These are phyloP conservation scores for Rhizoclosmatium sp. DNA, from an alignment of 192 early-diverging fungal species.

Conservation along the genomic window DNA sequence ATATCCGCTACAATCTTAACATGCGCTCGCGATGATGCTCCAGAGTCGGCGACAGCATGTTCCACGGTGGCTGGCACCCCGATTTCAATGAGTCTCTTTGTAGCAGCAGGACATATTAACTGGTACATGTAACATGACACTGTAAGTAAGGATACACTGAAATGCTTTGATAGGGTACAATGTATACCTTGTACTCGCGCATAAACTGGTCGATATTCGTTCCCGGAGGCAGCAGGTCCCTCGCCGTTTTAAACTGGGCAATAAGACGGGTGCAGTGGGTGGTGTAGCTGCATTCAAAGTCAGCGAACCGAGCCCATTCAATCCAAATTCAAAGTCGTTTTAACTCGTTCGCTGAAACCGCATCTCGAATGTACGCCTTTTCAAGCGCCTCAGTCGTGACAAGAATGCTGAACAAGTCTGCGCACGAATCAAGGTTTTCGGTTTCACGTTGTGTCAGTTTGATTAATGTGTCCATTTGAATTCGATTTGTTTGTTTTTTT, in stretches of 20 bases:
- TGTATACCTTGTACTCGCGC: slow-evolving; percentile 75
- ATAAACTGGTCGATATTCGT: slow-evolving; percentile 58
- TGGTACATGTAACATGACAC: slow-evolving; percentile 11
- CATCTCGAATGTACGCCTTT: slow-evolving; percentile 89
- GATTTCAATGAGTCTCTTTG: slow-evolving; percentile 82
- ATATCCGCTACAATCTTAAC: slow-evolving; percentile 88
- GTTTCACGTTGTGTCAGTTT: slow-evolving; percentile 62
- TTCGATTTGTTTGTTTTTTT: slow-evolving; percentile 17
- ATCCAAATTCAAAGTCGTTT: slow-evolving; percentile 1
- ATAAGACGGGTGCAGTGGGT: slow-evolving; percentile 89
- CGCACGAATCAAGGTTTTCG: slow-evolving; percentile 91
- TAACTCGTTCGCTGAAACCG: slow-evolving; percentile 81
- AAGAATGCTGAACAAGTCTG: slow-evolving; percentile 92
- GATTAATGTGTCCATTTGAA: slow-evolving; percentile 25
- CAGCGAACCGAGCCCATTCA: background rate
- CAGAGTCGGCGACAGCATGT: slow-evolving; percentile 68
- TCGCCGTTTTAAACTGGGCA: slow-evolving; percentile 87
- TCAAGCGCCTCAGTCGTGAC: slow-evolving; percentile 92
- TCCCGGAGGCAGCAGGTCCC: slow-evolving; percentile 51
- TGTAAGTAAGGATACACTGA: too few species aligned
- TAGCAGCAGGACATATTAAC: slow-evolving; percentile 86
- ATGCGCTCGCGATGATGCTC: slow-evolving; percentile 32
- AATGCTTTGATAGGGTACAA: too few species aligned
- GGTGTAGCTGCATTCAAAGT: slow-evolving; percentile 74
- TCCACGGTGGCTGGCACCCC: slow-evolving; percentile 96